These are phyloP conservation scores for Orychophragmus violaceus DNA, from an alignment of 345 rosid species.

Conservation along the genomic window DNA sequence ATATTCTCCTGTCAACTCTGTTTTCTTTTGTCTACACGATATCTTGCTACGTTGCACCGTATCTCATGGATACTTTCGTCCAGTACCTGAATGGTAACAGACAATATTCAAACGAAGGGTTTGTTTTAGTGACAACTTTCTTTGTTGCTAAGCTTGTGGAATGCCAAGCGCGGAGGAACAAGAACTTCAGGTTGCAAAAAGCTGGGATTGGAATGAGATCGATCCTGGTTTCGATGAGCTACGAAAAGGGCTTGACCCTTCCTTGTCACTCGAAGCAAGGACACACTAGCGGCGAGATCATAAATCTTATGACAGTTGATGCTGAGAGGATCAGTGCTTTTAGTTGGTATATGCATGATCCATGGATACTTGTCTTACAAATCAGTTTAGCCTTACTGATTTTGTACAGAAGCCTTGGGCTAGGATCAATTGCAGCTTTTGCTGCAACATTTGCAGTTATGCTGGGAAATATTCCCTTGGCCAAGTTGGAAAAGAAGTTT, in stretches of 20 bases:
- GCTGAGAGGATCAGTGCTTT: constrained; percentile 41
- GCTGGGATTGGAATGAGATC: constrained; percentile 48
- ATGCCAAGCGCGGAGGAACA: constrained; percentile 48
- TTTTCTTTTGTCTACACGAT: constrained; percentile 25
- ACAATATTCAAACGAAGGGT: constrained; percentile 42
- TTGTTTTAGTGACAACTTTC: constrained; percentile 38
- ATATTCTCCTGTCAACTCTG: constrained; percentile 33
- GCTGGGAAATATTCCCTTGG: constrained; percentile 52
- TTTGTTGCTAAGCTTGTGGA: constrained; percentile 52
- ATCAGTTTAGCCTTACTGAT: constrained; percentile 42
- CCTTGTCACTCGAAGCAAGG: constrained; percentile 39
- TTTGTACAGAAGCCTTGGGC: constrained; percentile 47
- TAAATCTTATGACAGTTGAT: constrained; percentile 58
- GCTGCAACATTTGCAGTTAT: constrained; percentile 44
- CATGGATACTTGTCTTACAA: constrained; percentile 54
- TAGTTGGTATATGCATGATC: constrained; percentile 44
- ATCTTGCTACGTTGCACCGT: constrained; percentile 45
- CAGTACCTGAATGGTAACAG: constrained; percentile 37
- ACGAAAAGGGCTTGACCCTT: constrained; percentile 52
- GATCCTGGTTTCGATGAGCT: constrained; percentile 42
- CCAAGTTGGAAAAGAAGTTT: constrained; percentile 48
- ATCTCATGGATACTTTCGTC: constrained; percentile 48
- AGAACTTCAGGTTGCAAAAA: constrained; percentile 41
- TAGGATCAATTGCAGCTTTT: constrained; percentile 48
- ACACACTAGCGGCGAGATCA: constrained; percentile 60